These are phyloP conservation scores for Pythium folliculosum DNA, from an alignment of 352 stramenopile genomes.

Conservation along the genomic window DNA sequence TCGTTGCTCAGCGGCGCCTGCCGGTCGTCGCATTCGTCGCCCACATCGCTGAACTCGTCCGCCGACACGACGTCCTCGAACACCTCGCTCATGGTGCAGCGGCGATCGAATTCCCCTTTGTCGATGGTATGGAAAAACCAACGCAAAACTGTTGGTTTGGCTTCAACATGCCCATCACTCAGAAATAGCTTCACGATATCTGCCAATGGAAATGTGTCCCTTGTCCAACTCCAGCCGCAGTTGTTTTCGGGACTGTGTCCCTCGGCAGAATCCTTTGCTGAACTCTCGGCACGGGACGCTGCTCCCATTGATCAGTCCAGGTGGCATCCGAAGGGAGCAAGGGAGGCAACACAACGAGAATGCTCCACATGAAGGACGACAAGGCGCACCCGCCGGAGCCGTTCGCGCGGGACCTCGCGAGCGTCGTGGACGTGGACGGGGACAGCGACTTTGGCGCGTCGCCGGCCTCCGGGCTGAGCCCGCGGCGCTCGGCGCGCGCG, in stretches of 20 bases:
- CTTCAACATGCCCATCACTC: constrained; percentile 21
- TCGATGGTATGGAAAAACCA: neutral
- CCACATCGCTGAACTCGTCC: constrained; percentile 35
- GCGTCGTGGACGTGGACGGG: constrained; percentile 46
- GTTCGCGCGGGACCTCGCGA: constrained; percentile 43
- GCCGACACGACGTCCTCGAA: constrained; percentile 59
- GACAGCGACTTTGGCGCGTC: constrained; percentile 31
- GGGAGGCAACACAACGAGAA: neutral
- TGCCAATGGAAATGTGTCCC: constrained; percentile 19
- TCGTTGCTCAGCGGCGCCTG: constrained; percentile 38
- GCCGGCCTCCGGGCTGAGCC: constrained; percentile 31
- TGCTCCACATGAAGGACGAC: constrained; percentile 54
- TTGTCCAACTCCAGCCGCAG: too few species aligned
- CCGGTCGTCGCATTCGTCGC: constrained; percentile 18
- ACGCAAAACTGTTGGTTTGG: neutral
- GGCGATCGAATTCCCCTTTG: neutral
- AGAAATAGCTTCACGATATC: constrained; percentile 13
- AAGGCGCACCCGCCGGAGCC: constrained; percentile 30
- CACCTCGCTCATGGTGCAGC: constrained; percentile 29
- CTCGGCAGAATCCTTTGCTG: constrained; percentile 17
- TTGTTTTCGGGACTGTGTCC: constrained; percentile 7
- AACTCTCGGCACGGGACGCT: constrained; percentile 19
- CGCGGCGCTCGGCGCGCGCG: constrained; percentile 36
- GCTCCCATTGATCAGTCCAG: constrained; percentile 4
- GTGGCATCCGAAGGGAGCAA: constrained; percentile 3